These are phyloP conservation scores for Teratosphaeria nubilosa DNA, from an alignment of 2,329 filamentous ascomycete species.

Conservation along the genomic window DNA sequence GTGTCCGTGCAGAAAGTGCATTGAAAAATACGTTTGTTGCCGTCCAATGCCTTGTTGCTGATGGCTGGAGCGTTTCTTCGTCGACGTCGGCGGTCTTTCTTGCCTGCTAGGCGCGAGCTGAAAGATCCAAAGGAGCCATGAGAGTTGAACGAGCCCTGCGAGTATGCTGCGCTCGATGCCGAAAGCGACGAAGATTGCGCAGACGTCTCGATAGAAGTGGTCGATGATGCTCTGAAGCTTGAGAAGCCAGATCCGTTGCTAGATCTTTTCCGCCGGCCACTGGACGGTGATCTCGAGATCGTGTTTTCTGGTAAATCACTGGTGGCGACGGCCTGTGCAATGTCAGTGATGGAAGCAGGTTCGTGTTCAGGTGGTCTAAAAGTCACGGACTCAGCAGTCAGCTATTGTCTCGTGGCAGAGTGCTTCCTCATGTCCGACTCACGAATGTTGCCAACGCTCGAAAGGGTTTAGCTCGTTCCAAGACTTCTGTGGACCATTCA, in stretches of 20 bases:
- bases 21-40: constrained; percentile 41
- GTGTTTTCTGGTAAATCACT: constrained; percentile 21
- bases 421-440: neutral
- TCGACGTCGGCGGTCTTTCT: constrained; percentile 46
- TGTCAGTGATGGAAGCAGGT: constrained; percentile 54
- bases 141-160: constrained; percentile 47
- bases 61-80: constrained; percentile 24
- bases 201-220: constrained; percentile 36
- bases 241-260: constrained; percentile 42
- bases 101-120: constrained; percentile 39
- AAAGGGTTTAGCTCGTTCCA: constrained; percentile 49
- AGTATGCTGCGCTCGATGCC: constrained; percentile 40
- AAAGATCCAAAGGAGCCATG: constrained; percentile 47
- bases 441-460: constrained; percentile 53
- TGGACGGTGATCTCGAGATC: constrained; percentile 23
- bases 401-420: neutral
- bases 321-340: constrained; percentile 47
- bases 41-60: constrained; percentile 20
- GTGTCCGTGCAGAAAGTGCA: constrained; percentile 50
- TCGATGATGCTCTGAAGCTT: constrained; percentile 36
- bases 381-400: neutral
- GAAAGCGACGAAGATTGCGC: constrained; percentile 17
- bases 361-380: constrained; percentile 57
- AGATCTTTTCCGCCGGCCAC: constrained; percentile 39
- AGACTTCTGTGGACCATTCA: constrained; percentile 38